Conservation (phyloP, 2,329 filamentous ascomycete genomes). For the Magnaporthiopsis incrustans region DNA sequence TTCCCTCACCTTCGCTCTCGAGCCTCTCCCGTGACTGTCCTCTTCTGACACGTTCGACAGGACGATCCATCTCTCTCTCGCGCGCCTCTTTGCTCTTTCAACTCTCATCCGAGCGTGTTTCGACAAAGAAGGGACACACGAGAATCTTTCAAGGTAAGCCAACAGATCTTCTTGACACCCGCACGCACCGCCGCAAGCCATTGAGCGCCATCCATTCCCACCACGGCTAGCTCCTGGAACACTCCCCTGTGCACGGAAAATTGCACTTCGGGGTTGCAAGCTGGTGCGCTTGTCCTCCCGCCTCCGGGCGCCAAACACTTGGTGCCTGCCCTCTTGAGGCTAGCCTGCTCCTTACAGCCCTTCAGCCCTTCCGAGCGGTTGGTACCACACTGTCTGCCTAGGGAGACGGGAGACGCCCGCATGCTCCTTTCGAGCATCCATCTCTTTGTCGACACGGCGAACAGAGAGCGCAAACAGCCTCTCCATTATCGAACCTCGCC, state of each 20-base stretch:
- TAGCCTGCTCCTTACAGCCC: background rate
- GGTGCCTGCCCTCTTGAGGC: background rate
- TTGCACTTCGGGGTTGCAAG: background rate
- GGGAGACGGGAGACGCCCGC: too few relatives aligned
- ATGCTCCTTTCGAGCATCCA: background rate
- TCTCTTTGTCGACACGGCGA: background rate
- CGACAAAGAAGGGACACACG: background rate
- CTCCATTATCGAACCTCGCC: background rate
- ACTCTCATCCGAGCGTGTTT: background rate
- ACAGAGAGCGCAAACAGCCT: background rate
- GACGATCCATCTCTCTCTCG: background rate
- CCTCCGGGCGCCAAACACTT: background rate
- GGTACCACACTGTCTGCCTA: background rate
- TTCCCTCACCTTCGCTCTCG: background rate
- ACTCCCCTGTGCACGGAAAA: slow-evolving; percentile 1
- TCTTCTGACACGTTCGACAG: background rate
- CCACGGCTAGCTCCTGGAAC: background rate
- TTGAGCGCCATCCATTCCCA: background rate
- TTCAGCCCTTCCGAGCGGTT: background rate
- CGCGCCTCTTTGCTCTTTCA: background rate
- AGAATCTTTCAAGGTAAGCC: background rate
- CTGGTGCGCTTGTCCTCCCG: background rate
- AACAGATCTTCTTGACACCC: background rate
- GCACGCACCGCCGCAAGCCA: slow-evolving; percentile 5
- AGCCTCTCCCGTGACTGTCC: background rate